A percentile compares a stretch with the other conserved stretches of the same genome.
Evolutionary conservation across 2,329 filamentous ascomycete genomes (phyloP).

Genomic region (Ilyonectria robusta): DNA sequence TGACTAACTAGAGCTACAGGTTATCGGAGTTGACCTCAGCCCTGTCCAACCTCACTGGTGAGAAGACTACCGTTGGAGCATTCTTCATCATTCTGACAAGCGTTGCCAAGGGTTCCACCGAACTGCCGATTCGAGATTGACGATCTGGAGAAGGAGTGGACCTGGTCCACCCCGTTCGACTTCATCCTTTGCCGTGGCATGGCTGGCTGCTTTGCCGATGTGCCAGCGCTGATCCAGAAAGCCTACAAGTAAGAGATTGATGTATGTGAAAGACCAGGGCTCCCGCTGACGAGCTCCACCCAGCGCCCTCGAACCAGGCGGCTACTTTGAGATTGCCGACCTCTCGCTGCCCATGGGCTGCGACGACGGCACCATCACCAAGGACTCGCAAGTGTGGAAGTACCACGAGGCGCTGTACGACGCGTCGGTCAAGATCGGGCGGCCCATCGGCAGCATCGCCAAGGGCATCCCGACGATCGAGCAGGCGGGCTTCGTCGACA

Average conservation of each 20-base stretch:
- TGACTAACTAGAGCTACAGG: constrained; percentile 15
- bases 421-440: constrained; percentile 46
- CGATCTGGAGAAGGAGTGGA: constrained; percentile 47
- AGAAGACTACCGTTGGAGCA: neutral
- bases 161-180: constrained; percentile 41
- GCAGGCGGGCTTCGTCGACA: constrained; percentile 66
- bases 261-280: no score
- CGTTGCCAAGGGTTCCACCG: constrained; percentile 34
- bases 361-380: constrained; percentile 40
- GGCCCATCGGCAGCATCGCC: constrained; percentile 43
- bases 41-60: constrained; percentile 38
- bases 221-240: constrained; percentile 38
- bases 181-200: constrained; percentile 43
- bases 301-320: constrained; percentile 40
- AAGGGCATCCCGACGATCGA: constrained; percentile 52
- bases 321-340: constrained; percentile 45
- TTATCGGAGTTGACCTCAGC: constrained; percentile 41
- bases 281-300: neutral
- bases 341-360: constrained; percentile 32
- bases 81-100: neutral
- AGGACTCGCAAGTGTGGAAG: constrained; percentile 36
- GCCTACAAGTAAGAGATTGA: constrained; percentile 37
- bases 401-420: constrained; percentile 48
- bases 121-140: constrained; percentile 45
- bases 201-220: constrained; percentile 38